Base-by-base conservation (phyloP, 257 asterid genomes). In the Solanum lycopersicoides region DNA sequence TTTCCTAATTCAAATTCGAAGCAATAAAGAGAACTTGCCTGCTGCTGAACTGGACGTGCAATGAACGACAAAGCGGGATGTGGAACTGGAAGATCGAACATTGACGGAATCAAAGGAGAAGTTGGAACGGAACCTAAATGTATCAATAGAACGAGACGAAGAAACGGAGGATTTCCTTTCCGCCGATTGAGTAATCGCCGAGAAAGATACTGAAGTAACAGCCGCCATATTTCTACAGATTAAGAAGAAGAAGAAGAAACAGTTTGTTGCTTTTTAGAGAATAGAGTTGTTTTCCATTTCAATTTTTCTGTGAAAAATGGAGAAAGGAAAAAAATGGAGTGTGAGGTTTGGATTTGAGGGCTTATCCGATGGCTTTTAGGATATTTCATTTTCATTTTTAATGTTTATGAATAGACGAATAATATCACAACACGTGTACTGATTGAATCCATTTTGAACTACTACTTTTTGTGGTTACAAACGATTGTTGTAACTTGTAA, bases 11-110 rank as follows among this genome's bases (percentile, higher is more conserved):
- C 20, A 9, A 82, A 82, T 82, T 50, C 45, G 32, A 82, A 50
- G 85, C 84, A n/a, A 4, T 66, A 73, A 77, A 66, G 15, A 30
- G 42, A 74, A 86, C 94, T 91, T 90, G 91, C 98, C 98, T 80
- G 92, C 20, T 3, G 82, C 32, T 74, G 82, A 21, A 74, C 11
- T 32, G 86, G 95, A 91, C 95, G 91, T 89, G 94, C 99, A 95
- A 34, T 89, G 95, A 87, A 96, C 91, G 20, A 92, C 89, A 91
- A 89, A 84, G 76, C 93, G 94, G 86, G 93, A 88, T n/a, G 65
- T 86, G 47, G 92, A 82, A 87, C 88, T 88, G 68, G 87, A 74
- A 84, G 89, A 83, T n/a, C 93, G 93, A 53, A 89, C 87, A 72
- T 45, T 89, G 71, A 86, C 66, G 39, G 89, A 86, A 39, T 86